A percentile compares a stretch with the other conserved stretches of the same genome.
Evolutionary conservation across 768 basidiomycete species (phyloP).

Genomic region (Amylocystis lapponica): DNA sequence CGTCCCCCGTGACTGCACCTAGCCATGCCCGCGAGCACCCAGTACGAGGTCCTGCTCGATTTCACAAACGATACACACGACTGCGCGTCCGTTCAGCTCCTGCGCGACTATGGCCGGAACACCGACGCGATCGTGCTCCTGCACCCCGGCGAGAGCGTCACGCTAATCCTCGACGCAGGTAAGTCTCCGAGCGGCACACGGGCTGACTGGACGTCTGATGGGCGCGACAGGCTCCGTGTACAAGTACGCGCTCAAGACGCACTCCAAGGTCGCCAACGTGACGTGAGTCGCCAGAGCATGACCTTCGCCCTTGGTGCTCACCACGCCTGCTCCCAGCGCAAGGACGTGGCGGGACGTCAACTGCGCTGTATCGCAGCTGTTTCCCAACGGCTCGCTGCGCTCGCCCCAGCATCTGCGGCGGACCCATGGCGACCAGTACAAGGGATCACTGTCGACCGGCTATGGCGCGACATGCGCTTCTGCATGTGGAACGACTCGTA

Average conservation of each 20-base stretch:
- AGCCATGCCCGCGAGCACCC: constrained; percentile 53
- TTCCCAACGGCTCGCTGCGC: constrained; percentile 34
- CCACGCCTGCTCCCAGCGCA: constrained; percentile 35
- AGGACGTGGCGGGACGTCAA: constrained; percentile 60
- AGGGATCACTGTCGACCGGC: constrained; percentile 58
- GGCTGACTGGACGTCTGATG: constrained; percentile 4
- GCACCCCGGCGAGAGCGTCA: constrained; percentile 57
- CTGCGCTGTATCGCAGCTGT: constrained; percentile 57
- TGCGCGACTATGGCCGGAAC: constrained; percentile 57
- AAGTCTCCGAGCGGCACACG: neutral
- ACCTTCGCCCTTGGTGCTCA: constrained; percentile 5
- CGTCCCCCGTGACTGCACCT: constrained; percentile 6
- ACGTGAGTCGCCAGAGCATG: constrained; percentile 43
- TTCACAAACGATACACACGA: constrained; percentile 67
- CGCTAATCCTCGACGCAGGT: constrained; percentile 59
- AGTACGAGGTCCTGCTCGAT: constrained; percentile 65
- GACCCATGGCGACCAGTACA: constrained; percentile 35
- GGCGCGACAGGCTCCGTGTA: constrained; percentile 45
- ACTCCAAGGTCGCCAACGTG: constrained; percentile 60
- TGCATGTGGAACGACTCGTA: constrained; percentile 55
- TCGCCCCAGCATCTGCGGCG: constrained; percentile 18
- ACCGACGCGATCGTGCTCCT: constrained; percentile 50
- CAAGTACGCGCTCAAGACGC: constrained; percentile 62
- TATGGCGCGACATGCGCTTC: constrained; percentile 64
- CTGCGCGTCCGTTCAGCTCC: constrained; percentile 55